Base-by-base conservation (phyloP, 257 asterid species). In the Misopates orontium region DNA sequence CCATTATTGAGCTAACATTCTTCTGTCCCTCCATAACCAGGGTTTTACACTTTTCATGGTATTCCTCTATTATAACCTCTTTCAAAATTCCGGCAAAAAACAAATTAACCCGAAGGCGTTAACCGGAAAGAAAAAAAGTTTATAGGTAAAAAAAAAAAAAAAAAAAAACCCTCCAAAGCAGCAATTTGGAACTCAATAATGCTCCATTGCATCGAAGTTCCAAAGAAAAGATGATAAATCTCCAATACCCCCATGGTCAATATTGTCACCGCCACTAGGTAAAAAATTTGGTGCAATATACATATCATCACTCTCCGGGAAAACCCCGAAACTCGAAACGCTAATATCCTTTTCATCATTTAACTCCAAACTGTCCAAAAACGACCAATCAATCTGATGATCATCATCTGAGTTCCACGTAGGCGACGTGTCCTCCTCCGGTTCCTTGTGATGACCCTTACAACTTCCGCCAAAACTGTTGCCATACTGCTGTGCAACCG, bases 291-390 rank as follows among this genome's bases (percentile, higher is more conserved):
- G 42, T 36, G 42, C 6, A 36, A 68, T 58, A 62, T 0, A 1
- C 63, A 81, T 73, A 31, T 81, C 92, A 20, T 83, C 90, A 14
- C 78, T 86, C 23, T 81, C 95, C 5, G 92, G 87, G 36, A 79
- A 89, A 48, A 83, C 48, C 56, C 84, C 96, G 54, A 75, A 82
- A 28, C 80, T 80, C 4, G 75, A 20, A 11, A 78, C 67, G 49
- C 66, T 32, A 72, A 2, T 28, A 28, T 73, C 72, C 22, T n/a
- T 22, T 39, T 50, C 75, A 0, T 64, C 31, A 1, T 75, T 36
- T 36, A 36, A 60, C 0, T 75, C 82, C 56, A 73, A 50, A 70
- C 31, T 48, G 55, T 82, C 86, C 72, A 77, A 32, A 52, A 78
- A 80, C 18, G 91, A 82, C 84, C 88, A 82, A 17, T 82, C 85